phyloP scores from a whole-genome alignment of 108 stramenopile genomes.

The Cyclotella choctawhatcheeana region DNA sequence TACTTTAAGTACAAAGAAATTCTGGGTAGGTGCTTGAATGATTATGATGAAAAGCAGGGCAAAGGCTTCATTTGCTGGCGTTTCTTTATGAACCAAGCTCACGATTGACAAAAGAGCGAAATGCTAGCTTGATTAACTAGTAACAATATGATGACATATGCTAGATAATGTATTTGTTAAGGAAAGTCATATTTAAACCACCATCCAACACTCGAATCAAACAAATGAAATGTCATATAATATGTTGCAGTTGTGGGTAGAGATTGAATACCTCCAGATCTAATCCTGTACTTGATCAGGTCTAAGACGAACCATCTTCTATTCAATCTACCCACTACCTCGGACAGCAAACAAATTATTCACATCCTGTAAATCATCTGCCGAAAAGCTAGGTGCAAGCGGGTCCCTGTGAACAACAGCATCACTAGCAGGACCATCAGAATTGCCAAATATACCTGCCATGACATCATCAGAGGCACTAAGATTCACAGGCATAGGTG shows the following conservation, averaged over 20 bases:
- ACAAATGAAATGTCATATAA: too few relatives aligned
- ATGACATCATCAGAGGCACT: constrained; percentile 21
- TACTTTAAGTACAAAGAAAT: constrained; percentile 49
- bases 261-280: too few relatives aligned
- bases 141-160: background rate
- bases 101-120: too few relatives aligned
- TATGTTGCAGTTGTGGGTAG: too few relatives aligned
- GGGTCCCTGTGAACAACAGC: background rate
- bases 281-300: too few relatives aligned
- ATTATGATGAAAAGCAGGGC: constrained; percentile 56
- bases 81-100: constrained; percentile 52
- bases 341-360: constrained; percentile 22
- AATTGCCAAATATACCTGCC: background rate
- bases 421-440: background rate
- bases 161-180: too few relatives aligned
- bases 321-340: background rate
- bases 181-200: too few relatives aligned
- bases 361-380: constrained; percentile 25
- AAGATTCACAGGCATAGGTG: constrained; percentile 67
- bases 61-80: constrained; percentile 66
- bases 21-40: constrained; percentile 37
- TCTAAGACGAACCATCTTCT: too few relatives aligned
- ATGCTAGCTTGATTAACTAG: background rate
- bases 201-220: too few relatives aligned
- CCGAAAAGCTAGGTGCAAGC: constrained; percentile 8